A percentile compares a stretch with the other conserved stretches of the same genome.
Conservation (phyloP, 305 asterid genomes). For the Solanum hybrid region DNA sequence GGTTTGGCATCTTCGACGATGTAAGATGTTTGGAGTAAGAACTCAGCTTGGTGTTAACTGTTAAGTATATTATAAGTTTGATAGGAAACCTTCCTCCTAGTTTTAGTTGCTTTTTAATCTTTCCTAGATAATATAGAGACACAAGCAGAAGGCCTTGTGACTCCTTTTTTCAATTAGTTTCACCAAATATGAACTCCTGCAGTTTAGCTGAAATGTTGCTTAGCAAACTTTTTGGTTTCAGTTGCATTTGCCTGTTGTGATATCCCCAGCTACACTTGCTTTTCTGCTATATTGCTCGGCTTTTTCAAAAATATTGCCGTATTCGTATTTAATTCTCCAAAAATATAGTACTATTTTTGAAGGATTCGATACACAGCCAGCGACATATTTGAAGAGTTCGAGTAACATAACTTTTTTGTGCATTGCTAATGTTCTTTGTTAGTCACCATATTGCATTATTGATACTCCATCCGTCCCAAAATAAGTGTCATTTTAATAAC, state of each 20-base stretch:
- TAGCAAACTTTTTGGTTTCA: not conserved
- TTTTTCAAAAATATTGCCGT: not conserved
- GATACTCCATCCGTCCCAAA: not conserved
- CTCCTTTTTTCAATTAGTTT: not conserved
- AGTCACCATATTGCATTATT: not conserved
- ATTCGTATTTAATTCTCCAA: not conserved
- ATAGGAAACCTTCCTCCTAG: not conserved
- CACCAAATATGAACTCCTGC: not conserved
- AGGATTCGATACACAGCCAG: not conserved
- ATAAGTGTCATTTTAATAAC: not conserved
- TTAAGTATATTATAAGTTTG: not conserved
- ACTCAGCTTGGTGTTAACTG: not conserved
- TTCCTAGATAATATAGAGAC: slow-evolving; percentile 3
- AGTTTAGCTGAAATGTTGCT: not conserved
- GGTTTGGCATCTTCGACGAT: not conserved
- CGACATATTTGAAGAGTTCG: not conserved
- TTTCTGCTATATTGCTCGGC: not conserved
- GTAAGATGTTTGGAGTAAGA: not conserved
- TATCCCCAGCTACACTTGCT: not conserved
- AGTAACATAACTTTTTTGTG: not conserved
- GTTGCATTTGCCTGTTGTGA: not conserved
- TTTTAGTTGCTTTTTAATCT: not conserved
- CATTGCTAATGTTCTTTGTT: not conserved
- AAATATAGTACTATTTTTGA: not conserved
- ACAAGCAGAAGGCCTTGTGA: slow-evolving; percentile 4